Base-by-base conservation (phyloP, 805 yeast genomes). In the Yamadazyma scolyti region DNA sequence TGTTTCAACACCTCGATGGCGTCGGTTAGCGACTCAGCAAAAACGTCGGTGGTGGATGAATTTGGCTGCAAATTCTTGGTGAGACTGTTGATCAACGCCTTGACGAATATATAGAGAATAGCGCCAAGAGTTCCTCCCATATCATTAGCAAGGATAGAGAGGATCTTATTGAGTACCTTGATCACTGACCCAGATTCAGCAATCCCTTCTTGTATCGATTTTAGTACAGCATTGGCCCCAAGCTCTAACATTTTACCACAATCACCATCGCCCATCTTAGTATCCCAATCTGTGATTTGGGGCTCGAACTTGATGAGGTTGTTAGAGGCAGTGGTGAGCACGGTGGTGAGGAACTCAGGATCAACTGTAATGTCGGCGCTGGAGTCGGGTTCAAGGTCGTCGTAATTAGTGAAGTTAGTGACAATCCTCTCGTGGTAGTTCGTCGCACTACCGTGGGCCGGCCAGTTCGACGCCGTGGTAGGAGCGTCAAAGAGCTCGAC, bases 211-310 rank as follows among this genome's bases (percentile, higher is more conserved):
- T 48, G 41, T 10, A 61, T 32, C 5, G 43, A 50, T 9, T 28
- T 28, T 13, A 58, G 33, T 4, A 58, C 44, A 1, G 54, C 54
- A 28, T 47, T 48, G 13, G 58, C 63, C 6, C 65, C 68, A 13
- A 50, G 40, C 30, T 52, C 51, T 24, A 62, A 48, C 28, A 61
- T 60, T 34, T 58, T 56, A 20, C 69, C 68, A 45, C 69, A 62
- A 31, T 62, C 69, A 9, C 69, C 69, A 37, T 62, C 69, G n/a
- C 69, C 68, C 58, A 60, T 56, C 36, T 55, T 50, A 15, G 69
- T 62, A 36, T 62, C 69, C 63, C 65, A 62, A 15, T 50, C 52
- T 11, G 69, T 62, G 31, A 61, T 43, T 12, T 54, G 57, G 3
- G 64, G 63, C 33, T 61, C 65, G 24, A 39, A 53, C 3, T 41